Evolutionary conservation across 139 green algal genomes (phyloP), one percentile per base, ranked within the genome.

Genomic region (Desmodesmus armatus): DNA sequence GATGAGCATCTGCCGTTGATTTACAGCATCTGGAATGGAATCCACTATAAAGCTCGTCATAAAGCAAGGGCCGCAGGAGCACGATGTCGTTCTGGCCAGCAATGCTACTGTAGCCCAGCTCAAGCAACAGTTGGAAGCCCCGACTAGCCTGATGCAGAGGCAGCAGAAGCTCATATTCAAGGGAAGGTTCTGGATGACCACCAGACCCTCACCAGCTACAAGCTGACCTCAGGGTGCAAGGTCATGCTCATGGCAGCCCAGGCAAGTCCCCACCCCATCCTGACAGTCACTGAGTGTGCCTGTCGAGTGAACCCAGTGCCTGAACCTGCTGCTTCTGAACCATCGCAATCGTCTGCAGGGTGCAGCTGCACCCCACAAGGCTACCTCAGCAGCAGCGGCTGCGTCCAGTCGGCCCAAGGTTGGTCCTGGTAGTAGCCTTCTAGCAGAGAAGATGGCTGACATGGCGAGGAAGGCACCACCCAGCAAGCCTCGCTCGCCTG

Each of bases 151-250:
- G 15, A 87, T 94, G 49, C 82, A 87, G 5, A 70, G 88, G 2
- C 70, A 91, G 31, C 92, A 96, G 65, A 96, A 96, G 77, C 77
- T 96, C 3, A 92, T 96, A 11, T 86, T 74, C 43, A 90, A 90
- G 93, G 93, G 37, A 94, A 93, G 35, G 41, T 87, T n/a, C 72
- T 82, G 13, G 77, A 79, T 3, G 21, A 60, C 7, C 11, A 4
- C 37, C 43, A 35, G 85, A 55, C 5, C 82, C 93, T 1, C 70
- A 82, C 53, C 7, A 74, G 66, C 0, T 53, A 74, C 5, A 88
- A 89, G 21, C 19, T 95, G 0, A 63, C 29, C 1, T 31, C 88
- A 1, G 90, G 87, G 1, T 76, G 90, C n/a, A 96, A 94, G 81
- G 53, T 96, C 2, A 96, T 96, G 93, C 87, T 96, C 31, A 85